Percentiles rank a stretch among this genome's conserved stretches.
Evolutionary conservation across 306 rosid species (phyloP).

Genomic region (Sindora glabra): DNA sequence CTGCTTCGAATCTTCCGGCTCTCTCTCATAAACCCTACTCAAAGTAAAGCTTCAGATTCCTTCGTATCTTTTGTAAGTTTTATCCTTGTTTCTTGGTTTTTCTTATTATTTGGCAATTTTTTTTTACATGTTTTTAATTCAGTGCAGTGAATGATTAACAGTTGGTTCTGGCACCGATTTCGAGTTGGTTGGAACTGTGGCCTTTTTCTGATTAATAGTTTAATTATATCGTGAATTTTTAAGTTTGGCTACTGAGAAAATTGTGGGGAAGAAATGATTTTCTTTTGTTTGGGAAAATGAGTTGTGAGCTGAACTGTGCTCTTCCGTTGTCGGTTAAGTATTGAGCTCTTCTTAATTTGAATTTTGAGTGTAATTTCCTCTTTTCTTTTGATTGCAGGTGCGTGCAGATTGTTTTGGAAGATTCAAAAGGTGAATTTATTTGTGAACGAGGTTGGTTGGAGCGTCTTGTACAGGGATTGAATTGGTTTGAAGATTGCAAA

Average conservation of each 20-base stretch:
- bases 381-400: neutral
- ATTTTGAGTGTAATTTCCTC: neutral
- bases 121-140: neutral
- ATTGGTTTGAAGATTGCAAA: conserved; percentile 24
- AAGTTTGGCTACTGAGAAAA: conserved; percentile 11
- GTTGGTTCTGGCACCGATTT: neutral
- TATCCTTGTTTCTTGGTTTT: neutral
- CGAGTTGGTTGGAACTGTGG: neutral
- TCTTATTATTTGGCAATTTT: neutral
- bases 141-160: neutral
- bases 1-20: conserved; percentile 5
- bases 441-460: neutral
- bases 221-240: neutral
- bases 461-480: neutral
- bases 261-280: neutral
- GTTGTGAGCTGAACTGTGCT: neutral
- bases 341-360: neutral
- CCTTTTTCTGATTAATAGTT: neutral
- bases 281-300: neutral
- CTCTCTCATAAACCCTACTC: neutral
- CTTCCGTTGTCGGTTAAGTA: neutral
- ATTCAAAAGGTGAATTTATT: neutral
- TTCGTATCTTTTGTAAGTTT: neutral
- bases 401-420: neutral
- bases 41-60: neutral